A percentile compares a stretch with the other conserved stretches of the same genome.
Conservation (phyloP, 164 flowering plant genomes). For the Liriodendron chinense region DNA sequence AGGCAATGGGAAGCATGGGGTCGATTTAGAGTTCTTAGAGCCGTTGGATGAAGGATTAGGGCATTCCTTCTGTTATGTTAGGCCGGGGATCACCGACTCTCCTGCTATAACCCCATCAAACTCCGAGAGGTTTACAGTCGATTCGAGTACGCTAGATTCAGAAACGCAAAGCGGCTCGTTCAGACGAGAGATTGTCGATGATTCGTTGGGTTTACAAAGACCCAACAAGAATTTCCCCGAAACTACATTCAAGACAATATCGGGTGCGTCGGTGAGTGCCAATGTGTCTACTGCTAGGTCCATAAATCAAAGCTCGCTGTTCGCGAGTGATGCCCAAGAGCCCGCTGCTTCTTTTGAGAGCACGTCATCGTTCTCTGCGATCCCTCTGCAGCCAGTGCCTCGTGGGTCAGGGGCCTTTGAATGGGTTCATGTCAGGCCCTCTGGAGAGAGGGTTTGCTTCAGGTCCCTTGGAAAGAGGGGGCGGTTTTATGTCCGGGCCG, state of each 20-base stretch:
- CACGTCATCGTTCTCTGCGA: constrained; percentile 59
- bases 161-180: constrained; percentile 56
- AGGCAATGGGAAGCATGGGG: constrained; percentile 27
- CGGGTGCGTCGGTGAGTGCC: constrained; percentile 79
- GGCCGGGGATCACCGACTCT: constrained; percentile 53
- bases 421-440: constrained; percentile 64
- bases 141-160: constrained; percentile 60
- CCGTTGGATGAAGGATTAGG: constrained; percentile 71
- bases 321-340: constrained; percentile 43
- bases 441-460: constrained; percentile 62
- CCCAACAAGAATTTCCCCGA: constrained; percentile 40
- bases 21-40: constrained; percentile 43
- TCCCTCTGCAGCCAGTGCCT: constrained; percentile 62
- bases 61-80: constrained; percentile 68
- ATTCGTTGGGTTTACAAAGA: constrained; percentile 28
- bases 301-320: constrained; percentile 38
- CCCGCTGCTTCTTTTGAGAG: constrained; percentile 63
- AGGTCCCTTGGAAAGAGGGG: constrained; percentile 57
- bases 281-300: constrained; percentile 56
- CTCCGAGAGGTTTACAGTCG: constrained; percentile 68
- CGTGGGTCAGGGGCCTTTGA: constrained; percentile 56
- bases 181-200: constrained; percentile 46
- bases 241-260: constrained; percentile 57
- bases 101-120: constrained; percentile 55
- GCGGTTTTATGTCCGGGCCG: constrained; percentile 59